phyloP scores from a whole-genome alignment of 2,329 filamentous ascomycete genomes.

The Pseudogymnoascus sp. region DNA sequence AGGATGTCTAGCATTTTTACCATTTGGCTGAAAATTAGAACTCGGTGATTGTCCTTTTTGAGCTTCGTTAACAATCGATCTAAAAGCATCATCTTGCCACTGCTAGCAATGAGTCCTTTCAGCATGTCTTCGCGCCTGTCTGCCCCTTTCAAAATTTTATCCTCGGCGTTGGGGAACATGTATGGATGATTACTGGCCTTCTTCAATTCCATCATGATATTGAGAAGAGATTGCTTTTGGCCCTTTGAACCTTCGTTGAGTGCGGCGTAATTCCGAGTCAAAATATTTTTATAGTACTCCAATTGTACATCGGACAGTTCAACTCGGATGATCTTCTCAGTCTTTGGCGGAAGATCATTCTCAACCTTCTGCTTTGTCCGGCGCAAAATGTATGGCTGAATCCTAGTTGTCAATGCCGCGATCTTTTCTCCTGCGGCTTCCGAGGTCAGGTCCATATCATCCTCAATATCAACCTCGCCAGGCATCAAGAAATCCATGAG shows the following conservation, averaged over 20 bases:
- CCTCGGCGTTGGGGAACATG: slow-evolving; percentile 92
- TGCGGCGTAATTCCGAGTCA: slow-evolving; percentile 92
- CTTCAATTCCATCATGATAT: slow-evolving; percentile 99
- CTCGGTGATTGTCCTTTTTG: slow-evolving; percentile 87
- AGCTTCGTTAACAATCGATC: slow-evolving; percentile 92
- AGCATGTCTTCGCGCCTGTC: slow-evolving; percentile 81
- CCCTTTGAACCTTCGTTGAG: slow-evolving; percentile 84
- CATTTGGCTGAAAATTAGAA: slow-evolving; percentile 99
- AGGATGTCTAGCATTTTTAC: slow-evolving; percentile 97
- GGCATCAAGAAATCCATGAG: slow-evolving; percentile 96
- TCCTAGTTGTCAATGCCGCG: slow-evolving; percentile 73
- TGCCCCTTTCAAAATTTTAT: slow-evolving; percentile 75
- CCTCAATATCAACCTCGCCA: slow-evolving; percentile 84
- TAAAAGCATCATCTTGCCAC: slow-evolving; percentile 98
- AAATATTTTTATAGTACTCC: slow-evolving; percentile 98
- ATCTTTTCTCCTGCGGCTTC: slow-evolving; percentile 82
- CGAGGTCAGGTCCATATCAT: slow-evolving; percentile 77
- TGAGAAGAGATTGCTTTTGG: slow-evolving; percentile 89
- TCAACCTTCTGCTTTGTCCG: slow-evolving; percentile 97
- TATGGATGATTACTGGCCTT: slow-evolving; percentile 98
- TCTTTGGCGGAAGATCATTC: slow-evolving; percentile 92
- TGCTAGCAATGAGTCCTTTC: slow-evolving; percentile 89
- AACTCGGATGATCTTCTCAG: slow-evolving; percentile 97
- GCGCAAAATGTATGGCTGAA: slow-evolving; percentile 89
- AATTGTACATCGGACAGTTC: slow-evolving; percentile 93